Evolutionary conservation across 2,329 filamentous ascomycete species (phyloP).

Genomic region (Hypoxylon sp.): DNA sequence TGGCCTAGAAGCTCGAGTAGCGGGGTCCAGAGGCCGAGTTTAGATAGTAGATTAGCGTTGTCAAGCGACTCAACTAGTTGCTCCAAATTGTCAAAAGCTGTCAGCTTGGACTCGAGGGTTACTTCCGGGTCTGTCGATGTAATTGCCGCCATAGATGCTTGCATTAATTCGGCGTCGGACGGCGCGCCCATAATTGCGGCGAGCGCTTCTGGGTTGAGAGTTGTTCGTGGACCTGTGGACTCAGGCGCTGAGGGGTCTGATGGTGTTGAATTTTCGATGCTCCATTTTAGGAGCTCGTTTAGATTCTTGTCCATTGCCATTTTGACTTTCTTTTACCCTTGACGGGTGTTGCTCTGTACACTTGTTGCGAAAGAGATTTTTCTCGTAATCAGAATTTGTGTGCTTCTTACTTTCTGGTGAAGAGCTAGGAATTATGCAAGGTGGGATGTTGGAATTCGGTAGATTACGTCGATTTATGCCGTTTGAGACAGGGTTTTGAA

Average conservation of each 20-base stretch:
- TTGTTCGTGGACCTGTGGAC: constrained; percentile 47
- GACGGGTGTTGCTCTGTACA: not conserved
- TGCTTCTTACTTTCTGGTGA: not conserved
- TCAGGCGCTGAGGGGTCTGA: constrained; percentile 53
- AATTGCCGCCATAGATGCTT: constrained; percentile 83
- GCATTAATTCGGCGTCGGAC: constrained; percentile 94
- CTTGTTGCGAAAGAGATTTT: constrained; percentile 28
- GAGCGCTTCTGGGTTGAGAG: constrained; percentile 78
- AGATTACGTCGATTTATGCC: constrained; percentile 38
- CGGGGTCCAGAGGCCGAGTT: constrained; percentile 84
- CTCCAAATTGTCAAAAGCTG: constrained; percentile 95
- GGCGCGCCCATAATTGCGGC: constrained; percentile 84
- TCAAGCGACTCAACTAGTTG: constrained; percentile 92
- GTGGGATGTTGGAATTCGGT: constrained; percentile 21
- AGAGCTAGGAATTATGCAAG: constrained; percentile 4
- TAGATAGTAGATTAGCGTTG: constrained; percentile 94
- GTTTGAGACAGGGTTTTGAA: constrained; percentile 32
- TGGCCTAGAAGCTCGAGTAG: constrained; percentile 79
- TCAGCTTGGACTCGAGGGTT: constrained; percentile 80
- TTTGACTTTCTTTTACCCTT: constrained; percentile 24
- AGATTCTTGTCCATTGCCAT: constrained; percentile 72
- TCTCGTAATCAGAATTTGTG: constrained; percentile 8
- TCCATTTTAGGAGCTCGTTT: constrained; percentile 86
- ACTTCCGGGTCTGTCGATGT: constrained; percentile 72
- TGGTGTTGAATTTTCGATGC: constrained; percentile 65